Evolutionary conservation across 2,329 filamentous ascomycete species (phyloP), one percentile per base, ranked within the genome.

Genomic region (Pestalotiopsis sp.): DNA sequence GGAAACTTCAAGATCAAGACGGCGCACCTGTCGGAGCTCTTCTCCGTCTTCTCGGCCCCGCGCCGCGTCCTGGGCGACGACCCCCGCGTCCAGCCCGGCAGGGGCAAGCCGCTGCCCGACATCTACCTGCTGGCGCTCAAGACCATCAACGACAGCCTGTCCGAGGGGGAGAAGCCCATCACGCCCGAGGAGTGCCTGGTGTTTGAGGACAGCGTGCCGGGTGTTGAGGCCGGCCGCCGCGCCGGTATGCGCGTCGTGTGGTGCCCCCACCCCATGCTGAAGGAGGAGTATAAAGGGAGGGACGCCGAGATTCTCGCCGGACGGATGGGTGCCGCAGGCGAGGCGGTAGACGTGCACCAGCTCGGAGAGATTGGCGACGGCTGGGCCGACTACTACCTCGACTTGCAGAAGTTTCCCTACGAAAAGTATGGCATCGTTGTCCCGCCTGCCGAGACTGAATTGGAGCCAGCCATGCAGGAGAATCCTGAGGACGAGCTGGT

Each of bases 171-270:
- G 65, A 83, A 86, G 72, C 83, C 87, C 69, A 91, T 99, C 71
- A 85, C 78, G 66, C 94, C 94, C 0, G 92, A 93, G 73, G 95
- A 98, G 80, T 98, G 96, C 78, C 85, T 99, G 17, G 96, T 98
- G 0, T 98, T 99, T 75, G 96, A 99, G 82, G 96, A 99, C 80
- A 93, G 92, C 60, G 95, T 98, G 1, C 93, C 94, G 0, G 96
- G 96, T 4, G 94, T 98, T 2, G 96, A 99, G 82, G 90, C 94
- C 2, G 96, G 94, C 4, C 86, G 96, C 66, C 89, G 96, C 72
- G 96, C 96, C 0, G 95, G 95, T 0, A 98, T 98, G 95, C 90
- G 95, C 73, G 94, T 97, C 13, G 86, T 97, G 1, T 99, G 96
- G 96, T 92, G 90, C 74, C 96, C 96, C 27, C 94, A 98, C 81